Conservation (phyloP, 257 asterid species). For the Fraxinus pennsylvanica region DNA sequence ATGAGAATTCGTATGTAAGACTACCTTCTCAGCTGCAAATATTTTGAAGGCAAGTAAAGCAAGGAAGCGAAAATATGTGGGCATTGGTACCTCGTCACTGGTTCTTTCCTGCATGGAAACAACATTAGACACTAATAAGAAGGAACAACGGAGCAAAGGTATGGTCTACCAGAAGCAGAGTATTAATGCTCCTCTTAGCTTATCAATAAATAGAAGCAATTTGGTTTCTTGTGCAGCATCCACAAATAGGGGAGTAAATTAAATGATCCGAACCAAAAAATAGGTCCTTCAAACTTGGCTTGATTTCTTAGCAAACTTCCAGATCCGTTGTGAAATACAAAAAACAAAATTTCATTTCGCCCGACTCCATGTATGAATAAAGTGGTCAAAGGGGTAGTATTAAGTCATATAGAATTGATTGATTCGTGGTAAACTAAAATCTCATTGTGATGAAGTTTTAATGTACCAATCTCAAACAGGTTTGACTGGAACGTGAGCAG, state of each 20-base stretch:
- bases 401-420: background rate
- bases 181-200: background rate
- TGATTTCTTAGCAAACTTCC: background rate
- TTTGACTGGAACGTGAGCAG: background rate
- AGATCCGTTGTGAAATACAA: background rate
- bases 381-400: too few relatives aligned
- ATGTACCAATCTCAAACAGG: background rate
- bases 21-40: conserved; percentile 90
- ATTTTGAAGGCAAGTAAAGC: conserved; percentile 95
- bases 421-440: background rate
- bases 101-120: conserved; percentile 53
- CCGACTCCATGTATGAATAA: background rate
- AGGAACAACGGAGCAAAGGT: conserved; percentile 12
- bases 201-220: background rate
- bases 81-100: conserved; percentile 81
- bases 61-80: conserved; percentile 95
- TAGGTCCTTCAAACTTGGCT: background rate
- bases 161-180: background rate
- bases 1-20: conserved; percentile 9
- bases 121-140: conserved; percentile 19
- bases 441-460: background rate
- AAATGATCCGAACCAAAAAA: background rate
- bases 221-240: background rate
- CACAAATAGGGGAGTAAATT: background rate
- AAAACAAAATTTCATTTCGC: background rate